Conservation (phyloP, 495 filamentous ascomycete genomes). For the Parathielavia hyrcaniae region DNA sequence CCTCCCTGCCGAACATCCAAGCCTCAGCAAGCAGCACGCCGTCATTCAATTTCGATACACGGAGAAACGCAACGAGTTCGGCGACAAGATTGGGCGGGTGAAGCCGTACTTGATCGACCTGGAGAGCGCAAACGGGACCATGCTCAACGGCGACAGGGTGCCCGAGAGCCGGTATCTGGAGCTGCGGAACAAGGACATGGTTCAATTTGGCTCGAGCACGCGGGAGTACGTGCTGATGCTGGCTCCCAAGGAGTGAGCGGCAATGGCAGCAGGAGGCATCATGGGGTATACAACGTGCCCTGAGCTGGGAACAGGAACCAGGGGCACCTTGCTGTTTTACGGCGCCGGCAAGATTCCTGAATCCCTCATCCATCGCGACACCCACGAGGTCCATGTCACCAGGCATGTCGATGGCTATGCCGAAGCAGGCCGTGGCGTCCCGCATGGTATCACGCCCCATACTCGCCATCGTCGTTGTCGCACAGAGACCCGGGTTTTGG, state of each 20-base stretch:
- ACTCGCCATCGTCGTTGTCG: background rate
- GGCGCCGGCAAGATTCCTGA: background rate
- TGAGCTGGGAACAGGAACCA: background rate
- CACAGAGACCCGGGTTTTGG: background rate
- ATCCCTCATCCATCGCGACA: background rate
- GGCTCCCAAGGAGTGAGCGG: constrained; percentile 39
- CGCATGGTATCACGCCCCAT: constrained; percentile 3
- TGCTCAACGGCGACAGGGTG: constrained; percentile 66
- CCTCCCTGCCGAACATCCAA: constrained; percentile 79
- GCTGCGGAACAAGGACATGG: constrained; percentile 77
- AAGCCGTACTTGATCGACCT: constrained; percentile 90
- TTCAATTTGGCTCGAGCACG: constrained; percentile 79
- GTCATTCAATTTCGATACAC: constrained; percentile 88
- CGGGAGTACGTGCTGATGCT: constrained; percentile 85
- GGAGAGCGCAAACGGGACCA: constrained; percentile 88
- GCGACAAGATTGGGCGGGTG: constrained; percentile 72
- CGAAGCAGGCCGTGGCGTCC: constrained; percentile 9
- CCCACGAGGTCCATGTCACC: background rate
- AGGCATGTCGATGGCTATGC: background rate
- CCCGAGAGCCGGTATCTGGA: constrained; percentile 77
- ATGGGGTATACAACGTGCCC: background rate
- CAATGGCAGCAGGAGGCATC: background rate
- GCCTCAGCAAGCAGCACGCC: constrained; percentile 89
- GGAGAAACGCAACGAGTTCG: constrained; percentile 76
- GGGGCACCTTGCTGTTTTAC: background rate